Conservation (phyloP, 306 rosid species). For the Luffa aegyptiaca region DNA sequence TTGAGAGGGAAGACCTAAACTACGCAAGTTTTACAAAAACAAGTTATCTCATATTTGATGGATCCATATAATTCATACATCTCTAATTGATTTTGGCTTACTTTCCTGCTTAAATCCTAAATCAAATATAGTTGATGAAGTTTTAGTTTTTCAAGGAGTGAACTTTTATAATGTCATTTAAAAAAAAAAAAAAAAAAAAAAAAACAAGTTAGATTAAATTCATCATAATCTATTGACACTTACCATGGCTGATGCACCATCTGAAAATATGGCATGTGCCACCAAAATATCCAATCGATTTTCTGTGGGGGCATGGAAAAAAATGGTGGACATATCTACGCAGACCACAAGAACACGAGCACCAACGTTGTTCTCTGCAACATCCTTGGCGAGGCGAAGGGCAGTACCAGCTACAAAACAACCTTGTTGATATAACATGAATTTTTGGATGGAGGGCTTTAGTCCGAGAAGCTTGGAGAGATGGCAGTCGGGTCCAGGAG, state of each 20-base stretch:
- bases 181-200: too few species aligned
- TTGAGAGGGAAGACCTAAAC: too few species aligned
- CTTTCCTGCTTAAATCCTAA: too few species aligned
- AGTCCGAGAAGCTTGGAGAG: slow-evolving; percentile 16
- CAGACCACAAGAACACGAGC: slow-evolving; percentile 23
- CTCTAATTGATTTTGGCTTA: too few species aligned
- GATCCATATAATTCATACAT: too few species aligned
- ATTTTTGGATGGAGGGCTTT: slow-evolving; percentile 5
- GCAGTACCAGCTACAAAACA: slow-evolving; percentile 14
- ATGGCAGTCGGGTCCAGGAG: slow-evolving; percentile 19
- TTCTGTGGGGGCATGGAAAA: slow-evolving; percentile 13
- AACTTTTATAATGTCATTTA: too few species aligned
- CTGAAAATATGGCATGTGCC: slow-evolving; percentile 19
- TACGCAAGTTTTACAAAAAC: too few species aligned
- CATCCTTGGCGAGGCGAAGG: slow-evolving; percentile 25
- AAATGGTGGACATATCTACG: slow-evolving; percentile 5
- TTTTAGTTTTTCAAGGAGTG: too few species aligned
- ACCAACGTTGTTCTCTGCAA: slow-evolving; percentile 17
- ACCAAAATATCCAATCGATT: slow-evolving; percentile 9
- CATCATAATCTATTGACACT: too few species aligned
- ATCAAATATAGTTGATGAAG: too few species aligned
- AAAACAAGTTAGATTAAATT: too few species aligned
- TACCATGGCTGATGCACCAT: background rate
- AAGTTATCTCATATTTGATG: too few species aligned
- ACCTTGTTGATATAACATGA: slow-evolving; percentile 13